phyloP scores from a whole-genome alignment of 495 filamentous ascomycete genomes.

The Neurospora sp. region DNA sequence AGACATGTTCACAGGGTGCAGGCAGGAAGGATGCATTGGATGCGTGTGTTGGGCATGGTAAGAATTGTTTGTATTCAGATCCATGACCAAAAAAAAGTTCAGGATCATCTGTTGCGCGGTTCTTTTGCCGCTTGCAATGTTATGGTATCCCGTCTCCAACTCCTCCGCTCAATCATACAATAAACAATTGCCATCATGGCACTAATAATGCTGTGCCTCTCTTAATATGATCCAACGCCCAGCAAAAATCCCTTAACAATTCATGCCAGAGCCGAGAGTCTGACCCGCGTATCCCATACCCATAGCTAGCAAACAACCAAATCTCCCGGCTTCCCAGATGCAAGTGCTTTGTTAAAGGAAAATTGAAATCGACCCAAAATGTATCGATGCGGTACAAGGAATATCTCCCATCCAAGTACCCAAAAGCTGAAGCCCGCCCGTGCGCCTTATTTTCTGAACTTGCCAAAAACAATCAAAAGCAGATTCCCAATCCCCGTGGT shows the following conservation, averaged over 20 bases:
- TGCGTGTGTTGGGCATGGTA: background rate
- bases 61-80: background rate
- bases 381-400: background rate
- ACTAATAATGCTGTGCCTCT: background rate
- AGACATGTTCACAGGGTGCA: background rate
- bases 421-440: background rate
- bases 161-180: background rate
- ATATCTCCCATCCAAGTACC: background rate
- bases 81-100: background rate
- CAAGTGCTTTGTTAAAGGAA: background rate
- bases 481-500: background rate
- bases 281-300: background rate
- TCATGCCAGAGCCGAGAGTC: background rate
- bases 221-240: background rate
- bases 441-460: background rate
- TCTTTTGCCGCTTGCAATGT: background rate
- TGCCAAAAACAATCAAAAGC: background rate
- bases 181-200: background rate
- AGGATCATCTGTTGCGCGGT: background rate
- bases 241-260: background rate
- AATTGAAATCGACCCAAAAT: background rate
- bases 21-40: background rate
- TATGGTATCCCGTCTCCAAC: background rate
- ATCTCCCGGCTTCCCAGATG: background rate
- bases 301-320: background rate